Evolutionary conservation across 192 early-diverging fungal species (phyloP), one percentile per base, ranked within the genome.

Genomic region (Backusella westeae): DNA sequence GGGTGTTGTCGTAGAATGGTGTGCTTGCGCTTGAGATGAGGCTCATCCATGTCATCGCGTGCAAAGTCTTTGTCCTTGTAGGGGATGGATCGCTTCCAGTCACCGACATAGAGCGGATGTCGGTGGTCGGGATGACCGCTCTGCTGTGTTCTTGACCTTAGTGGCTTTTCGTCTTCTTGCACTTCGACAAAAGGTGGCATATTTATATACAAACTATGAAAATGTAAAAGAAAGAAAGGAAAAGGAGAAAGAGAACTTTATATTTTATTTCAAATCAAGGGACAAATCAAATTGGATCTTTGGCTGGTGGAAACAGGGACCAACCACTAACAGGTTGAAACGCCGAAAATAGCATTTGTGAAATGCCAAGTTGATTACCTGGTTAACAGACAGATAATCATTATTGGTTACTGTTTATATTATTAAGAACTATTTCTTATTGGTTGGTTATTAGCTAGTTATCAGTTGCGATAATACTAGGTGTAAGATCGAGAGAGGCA

Each of bases 21-120:
- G 46, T 92, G 83, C 86, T 95, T 94, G 75, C 97, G 92, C 83
- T 94, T 95, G 83, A 91, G 86, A 82, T 98, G 97, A 36, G 97
- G 97, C 85, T 98, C 97, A 83, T 98, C 97, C 83, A 93, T 85
- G 84, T 94, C 89, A 83, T 96, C 95, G 76, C 85, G 89, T 66
- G 94, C 92, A 75, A 94, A 87, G 72, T 91, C 90, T 78, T 92
- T 87, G 77, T 95, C 89, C 12, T 86, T 73, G 15, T 86, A 80
- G 1, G 95, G 93, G 34, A 94, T 88, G 7, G 95, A 95, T 63
- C 91, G 91, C 75, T 89, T 85, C 95, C 95, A 95, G 74, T 91
- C 89, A 46, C 95, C 95, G 6, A 94, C 84, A 78, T 94, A 95
- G 46, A 90, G 79, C 1, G 95, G 95, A 74, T 91, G 90, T 12